A percentile compares a stretch with the other conserved stretches of the same genome.
Evolutionary conservation across 345 rosid genomes (phyloP).

Genomic region (Brassica rapa): DNA sequence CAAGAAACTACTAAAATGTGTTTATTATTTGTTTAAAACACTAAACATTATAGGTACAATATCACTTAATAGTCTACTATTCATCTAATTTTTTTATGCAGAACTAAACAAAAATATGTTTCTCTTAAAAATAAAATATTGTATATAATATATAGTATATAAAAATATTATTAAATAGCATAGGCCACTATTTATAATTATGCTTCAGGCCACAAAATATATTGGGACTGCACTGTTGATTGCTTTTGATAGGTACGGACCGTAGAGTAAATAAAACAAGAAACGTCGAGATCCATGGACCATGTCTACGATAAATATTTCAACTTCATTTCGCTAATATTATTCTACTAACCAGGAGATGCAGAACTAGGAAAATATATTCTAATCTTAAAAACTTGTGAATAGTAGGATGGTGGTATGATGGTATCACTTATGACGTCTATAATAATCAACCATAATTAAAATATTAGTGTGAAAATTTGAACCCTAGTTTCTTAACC

Average conservation of each 20-base stretch:
- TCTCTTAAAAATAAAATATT: too few relatives aligned
- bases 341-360: background rate
- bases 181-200: too few relatives aligned
- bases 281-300: background rate
- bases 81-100: too few relatives aligned
- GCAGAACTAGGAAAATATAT: background rate
- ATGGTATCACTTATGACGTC: background rate
- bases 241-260: background rate
- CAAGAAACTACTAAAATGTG: too few relatives aligned
- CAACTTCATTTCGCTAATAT: background rate
- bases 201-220: too few relatives aligned
- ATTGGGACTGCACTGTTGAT: background rate
- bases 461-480: background rate
- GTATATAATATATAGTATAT: too few relatives aligned
- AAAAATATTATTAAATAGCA: too few relatives aligned
- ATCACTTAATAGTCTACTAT: too few relatives aligned
- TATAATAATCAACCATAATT: background rate
- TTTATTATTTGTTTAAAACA: too few relatives aligned
- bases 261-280: background rate
- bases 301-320: background rate
- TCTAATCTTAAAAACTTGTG: background rate
- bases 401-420: background rate
- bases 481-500: background rate
- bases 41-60: too few relatives aligned
- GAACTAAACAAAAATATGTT: too few relatives aligned